Conservation (phyloP, 176 grass and related monocot species). For the Areca catechu region DNA sequence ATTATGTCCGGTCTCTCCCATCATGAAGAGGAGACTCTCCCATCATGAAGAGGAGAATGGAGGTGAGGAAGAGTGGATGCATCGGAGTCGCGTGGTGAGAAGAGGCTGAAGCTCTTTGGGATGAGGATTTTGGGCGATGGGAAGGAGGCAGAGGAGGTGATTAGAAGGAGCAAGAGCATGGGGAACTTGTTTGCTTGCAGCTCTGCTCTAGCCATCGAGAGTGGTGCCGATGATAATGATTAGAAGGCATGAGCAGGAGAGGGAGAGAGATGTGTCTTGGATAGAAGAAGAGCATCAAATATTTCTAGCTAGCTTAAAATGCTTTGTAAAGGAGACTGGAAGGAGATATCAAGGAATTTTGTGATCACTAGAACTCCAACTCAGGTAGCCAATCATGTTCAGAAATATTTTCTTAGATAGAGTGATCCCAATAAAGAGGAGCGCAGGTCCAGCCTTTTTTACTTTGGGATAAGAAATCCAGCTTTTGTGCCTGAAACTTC, state of each 20-base stretch:
- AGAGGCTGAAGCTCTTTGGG: no score
- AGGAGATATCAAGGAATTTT: slow-evolving; percentile 47
- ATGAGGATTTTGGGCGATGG: not conserved
- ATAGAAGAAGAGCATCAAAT: slow-evolving; percentile 67
- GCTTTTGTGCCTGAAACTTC: slow-evolving; percentile 23
- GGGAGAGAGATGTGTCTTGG: slow-evolving; percentile 33
- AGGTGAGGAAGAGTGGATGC: no score
- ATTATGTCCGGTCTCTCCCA: no score
- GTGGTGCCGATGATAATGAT: slow-evolving; percentile 8
- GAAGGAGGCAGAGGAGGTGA: slow-evolving; percentile 9
- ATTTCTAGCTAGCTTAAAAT: slow-evolving; percentile 71
- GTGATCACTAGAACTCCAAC: slow-evolving; percentile 66
- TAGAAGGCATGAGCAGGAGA: no score
- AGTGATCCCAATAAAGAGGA: slow-evolving; percentile 57
- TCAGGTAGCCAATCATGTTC: slow-evolving; percentile 67
- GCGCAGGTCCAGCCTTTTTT: slow-evolving; percentile 55
- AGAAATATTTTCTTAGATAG: slow-evolving; percentile 61
- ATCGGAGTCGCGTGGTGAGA: no score
- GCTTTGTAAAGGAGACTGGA: slow-evolving; percentile 60
- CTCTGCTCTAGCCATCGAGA: no score
- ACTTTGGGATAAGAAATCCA: slow-evolving; percentile 36
- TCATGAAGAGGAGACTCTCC: no score
- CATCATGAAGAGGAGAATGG: no score
- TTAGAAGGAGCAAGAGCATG: no score
- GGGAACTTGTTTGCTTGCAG: no score